These are phyloP conservation scores for Tarenaya hassleriana DNA, from an alignment of 345 rosid genomes.

Conservation along the genomic window DNA sequence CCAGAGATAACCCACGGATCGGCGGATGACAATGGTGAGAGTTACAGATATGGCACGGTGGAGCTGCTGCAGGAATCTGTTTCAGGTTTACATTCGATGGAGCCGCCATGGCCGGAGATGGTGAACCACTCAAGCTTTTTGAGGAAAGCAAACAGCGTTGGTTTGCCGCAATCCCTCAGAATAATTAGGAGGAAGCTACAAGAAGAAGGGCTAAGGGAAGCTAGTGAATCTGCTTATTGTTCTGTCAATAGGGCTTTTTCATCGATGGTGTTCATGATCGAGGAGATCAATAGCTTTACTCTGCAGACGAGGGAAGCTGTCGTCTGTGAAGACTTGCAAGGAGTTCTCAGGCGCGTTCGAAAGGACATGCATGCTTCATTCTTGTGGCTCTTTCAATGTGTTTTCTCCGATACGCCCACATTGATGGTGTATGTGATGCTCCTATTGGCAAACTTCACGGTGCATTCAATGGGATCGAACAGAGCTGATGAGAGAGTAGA, in stretches of 20 bases:
- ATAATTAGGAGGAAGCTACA: slow-evolving; percentile 60
- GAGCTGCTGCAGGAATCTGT: slow-evolving; percentile 21
- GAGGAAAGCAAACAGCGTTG: slow-evolving; percentile 45
- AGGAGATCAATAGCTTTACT: slow-evolving; percentile 59
- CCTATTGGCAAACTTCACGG: slow-evolving; percentile 56
- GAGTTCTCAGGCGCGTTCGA: slow-evolving; percentile 33
- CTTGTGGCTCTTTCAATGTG: slow-evolving; percentile 61
- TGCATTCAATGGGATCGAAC: slow-evolving; percentile 47
- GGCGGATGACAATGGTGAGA: slow-evolving; percentile 7
- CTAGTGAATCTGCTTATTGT: slow-evolving; percentile 38
- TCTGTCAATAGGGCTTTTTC: slow-evolving; percentile 69
- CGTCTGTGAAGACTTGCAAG: slow-evolving; percentile 37
- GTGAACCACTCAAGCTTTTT: slow-evolving; percentile 33
- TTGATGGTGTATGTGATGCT: slow-evolving; percentile 73
- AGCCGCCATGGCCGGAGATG: slow-evolving; percentile 30
- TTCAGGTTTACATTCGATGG: slow-evolving; percentile 24
- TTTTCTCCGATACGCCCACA: slow-evolving; percentile 59
- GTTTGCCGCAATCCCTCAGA: slow-evolving; percentile 53
- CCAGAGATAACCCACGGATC: slow-evolving; percentile 15
- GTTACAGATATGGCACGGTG: slow-evolving; percentile 10
- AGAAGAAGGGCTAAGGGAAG: slow-evolving; percentile 38
- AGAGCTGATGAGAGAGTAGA: slow-evolving; percentile 9
- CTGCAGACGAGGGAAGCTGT: slow-evolving; percentile 35
- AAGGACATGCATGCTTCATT: slow-evolving; percentile 51
- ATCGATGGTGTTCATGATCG: slow-evolving; percentile 52